Percentiles rank a stretch among this genome's conserved stretches.
Evolutionary conservation across 495 filamentous ascomycete genomes (phyloP).

Genomic region (Pyrenula massariospora): DNA sequence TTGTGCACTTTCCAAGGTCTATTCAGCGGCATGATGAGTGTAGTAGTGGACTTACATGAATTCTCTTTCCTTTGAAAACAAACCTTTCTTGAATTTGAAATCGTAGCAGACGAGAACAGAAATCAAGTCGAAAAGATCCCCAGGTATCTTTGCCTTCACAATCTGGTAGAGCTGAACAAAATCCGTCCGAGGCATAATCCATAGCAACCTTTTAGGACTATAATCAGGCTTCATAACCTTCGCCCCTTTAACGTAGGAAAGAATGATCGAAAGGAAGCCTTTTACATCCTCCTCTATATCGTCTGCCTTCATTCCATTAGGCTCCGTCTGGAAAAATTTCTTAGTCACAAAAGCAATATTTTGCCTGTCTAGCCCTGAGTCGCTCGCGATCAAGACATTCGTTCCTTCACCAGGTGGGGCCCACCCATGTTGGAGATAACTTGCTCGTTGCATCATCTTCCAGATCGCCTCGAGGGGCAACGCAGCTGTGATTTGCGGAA

Average conservation of each 20-base stretch:
- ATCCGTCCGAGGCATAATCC: slow-evolving; percentile 14
- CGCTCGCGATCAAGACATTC: background rate
- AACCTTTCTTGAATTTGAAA: background rate
- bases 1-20: no score
- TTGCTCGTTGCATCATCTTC: background rate
- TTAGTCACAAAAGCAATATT: background rate
- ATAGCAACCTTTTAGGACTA: slow-evolving; percentile 3
- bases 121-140: background rate
- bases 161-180: slow-evolving; percentile 8
- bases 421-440: background rate
- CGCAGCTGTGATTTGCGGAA: slow-evolving; percentile 8
- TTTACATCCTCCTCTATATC: slow-evolving; percentile 8
- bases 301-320: slow-evolving; percentile 6
- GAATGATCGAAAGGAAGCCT: slow-evolving; percentile 9
- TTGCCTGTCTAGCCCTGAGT: background rate
- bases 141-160: slow-evolving; percentile 3
- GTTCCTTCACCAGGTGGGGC: background rate
- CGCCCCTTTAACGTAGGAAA: slow-evolving; percentile 11
- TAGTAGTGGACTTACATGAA: background rate
- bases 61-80: background rate
- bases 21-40: background rate
- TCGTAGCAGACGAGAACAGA: slow-evolving; percentile 10
- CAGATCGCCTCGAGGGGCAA: slow-evolving; percentile 11
- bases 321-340: background rate
- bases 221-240: background rate